Conservation (phyloP, 768 basidiomycete species). For the Tulasnella sp. region DNA sequence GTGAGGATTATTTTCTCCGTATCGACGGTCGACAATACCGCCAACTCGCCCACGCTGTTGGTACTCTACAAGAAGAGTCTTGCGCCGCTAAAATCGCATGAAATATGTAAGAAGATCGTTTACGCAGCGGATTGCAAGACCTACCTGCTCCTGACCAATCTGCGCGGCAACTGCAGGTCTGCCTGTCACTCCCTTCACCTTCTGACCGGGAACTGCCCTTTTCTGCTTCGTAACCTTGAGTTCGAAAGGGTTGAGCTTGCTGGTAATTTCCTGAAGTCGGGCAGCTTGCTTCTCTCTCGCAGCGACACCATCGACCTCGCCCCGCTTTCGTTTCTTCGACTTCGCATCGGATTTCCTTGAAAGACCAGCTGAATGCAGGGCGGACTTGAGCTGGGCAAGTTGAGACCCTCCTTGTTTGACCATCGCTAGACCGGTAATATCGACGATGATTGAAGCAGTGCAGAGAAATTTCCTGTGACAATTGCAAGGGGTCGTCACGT, state of each 20-base stretch:
- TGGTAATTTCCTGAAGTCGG: conserved; percentile 77
- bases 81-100: conserved; percentile 59
- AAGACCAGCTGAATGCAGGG: conserved; percentile 76
- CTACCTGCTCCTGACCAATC: conserved; percentile 82
- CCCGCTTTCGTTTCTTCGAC: conserved; percentile 66
- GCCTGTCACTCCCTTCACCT: conserved; percentile 75
- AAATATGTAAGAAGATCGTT: conserved; percentile 12
- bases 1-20: conserved; percentile 90
- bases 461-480: conserved; percentile 24
- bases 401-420: conserved; percentile 52
- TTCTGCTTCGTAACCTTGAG: conserved; percentile 86
- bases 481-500: background rate
- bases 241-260: conserved; percentile 90
- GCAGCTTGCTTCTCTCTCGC: conserved; percentile 73
- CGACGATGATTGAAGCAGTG: background rate
- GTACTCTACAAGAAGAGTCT: conserved; percentile 83
- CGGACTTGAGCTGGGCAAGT: conserved; percentile 82
- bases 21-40: conserved; percentile 87
- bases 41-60: conserved; percentile 77
- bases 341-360: conserved; percentile 49
- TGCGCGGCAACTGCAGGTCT: conserved; percentile 85
- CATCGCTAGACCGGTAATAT: background rate
- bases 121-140: conserved; percentile 30
- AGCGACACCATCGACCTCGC: conserved; percentile 40
- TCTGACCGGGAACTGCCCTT: conserved; percentile 87